Conservation (phyloP, 768 basidiomycete species). For the Tephrocybe sp. region DNA sequence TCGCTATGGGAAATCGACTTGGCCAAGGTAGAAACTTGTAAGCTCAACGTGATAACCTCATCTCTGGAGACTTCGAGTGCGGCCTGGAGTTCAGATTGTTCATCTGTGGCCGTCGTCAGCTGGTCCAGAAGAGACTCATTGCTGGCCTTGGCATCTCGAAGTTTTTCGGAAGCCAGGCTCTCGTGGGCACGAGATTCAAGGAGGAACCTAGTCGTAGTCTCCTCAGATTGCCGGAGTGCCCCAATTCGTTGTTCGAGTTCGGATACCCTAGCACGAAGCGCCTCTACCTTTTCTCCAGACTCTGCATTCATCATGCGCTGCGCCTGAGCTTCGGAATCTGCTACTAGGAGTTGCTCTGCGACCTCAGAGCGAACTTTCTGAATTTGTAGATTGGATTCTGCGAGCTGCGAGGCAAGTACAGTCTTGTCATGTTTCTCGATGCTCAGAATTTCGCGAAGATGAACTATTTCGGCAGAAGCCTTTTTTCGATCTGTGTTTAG, state of each 20-base stretch:
- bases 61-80: slow-evolving; percentile 4
- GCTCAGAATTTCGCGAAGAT: slow-evolving; percentile 12
- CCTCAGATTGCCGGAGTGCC: slow-evolving; percentile 3
- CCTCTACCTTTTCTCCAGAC: slow-evolving; percentile 6
- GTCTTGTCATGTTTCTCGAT: slow-evolving; percentile 7
- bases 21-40: slow-evolving; percentile 1
- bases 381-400: slow-evolving; percentile 6
- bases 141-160: slow-evolving; percentile 6
- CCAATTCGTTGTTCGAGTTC: slow-evolving; percentile 2
- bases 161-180: neutral
- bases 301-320: neutral
- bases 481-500: slow-evolving; percentile 15
- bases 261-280: neutral
- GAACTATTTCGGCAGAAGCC: slow-evolving; percentile 11
- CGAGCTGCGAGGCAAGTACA: slow-evolving; percentile 11
- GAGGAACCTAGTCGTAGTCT: neutral
- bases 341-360: neutral
- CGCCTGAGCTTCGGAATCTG: slow-evolving; percentile 5
- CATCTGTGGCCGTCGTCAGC: slow-evolving; percentile 7
- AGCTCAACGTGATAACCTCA: slow-evolving; percentile 6
- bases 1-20: slow-evolving; percentile 1
- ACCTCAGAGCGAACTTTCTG: slow-evolving; percentile 1
- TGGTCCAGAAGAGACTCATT: slow-evolving; percentile 9
- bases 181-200: neutral
- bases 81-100: slow-evolving; percentile 1